Conservation (phyloP, 139 green algal species). For the Marvania coccoides region DNA sequence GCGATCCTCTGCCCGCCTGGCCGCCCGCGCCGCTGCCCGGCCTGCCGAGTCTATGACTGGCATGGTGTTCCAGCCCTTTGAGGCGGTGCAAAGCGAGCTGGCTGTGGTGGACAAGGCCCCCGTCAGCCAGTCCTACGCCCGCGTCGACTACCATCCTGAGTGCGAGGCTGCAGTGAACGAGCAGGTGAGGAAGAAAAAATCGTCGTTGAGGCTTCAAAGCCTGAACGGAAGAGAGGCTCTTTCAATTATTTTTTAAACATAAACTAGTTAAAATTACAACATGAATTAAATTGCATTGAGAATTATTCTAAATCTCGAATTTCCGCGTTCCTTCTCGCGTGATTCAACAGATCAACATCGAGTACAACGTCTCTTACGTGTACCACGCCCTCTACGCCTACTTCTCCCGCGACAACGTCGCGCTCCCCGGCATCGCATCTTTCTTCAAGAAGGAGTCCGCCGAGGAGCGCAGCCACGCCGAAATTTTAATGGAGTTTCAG, state of each 20-base stretch:
- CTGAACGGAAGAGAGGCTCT: no score
- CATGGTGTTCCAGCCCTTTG: slow-evolving; percentile 72
- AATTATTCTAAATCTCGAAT: no score
- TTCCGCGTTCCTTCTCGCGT: not conserved
- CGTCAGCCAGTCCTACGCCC: slow-evolving; percentile 55
- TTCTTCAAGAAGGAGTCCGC: slow-evolving; percentile 56
- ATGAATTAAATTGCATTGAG: no score
- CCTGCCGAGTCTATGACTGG: slow-evolving; percentile 4
- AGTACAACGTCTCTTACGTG: slow-evolving; percentile 87
- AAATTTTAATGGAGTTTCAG: slow-evolving; percentile 90
- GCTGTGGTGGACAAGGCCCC: slow-evolving; percentile 56
- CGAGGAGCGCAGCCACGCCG: slow-evolving; percentile 87
- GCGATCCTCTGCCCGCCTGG: not conserved
- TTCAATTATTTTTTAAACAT: no score
- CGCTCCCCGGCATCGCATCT: slow-evolving; percentile 75
- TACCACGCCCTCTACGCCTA: slow-evolving; percentile 92
- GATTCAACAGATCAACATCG: slow-evolving; percentile 73
- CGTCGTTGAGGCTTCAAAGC: no score
- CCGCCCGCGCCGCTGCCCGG: not conserved
- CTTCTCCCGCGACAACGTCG: slow-evolving; percentile 97
- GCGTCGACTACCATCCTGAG: slow-evolving; percentile 63
- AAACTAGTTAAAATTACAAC: no score
- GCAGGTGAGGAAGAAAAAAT: no score
- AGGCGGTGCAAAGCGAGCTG: slow-evolving; percentile 63
- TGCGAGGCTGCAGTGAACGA: slow-evolving; percentile 90